A percentile compares a stretch with the other conserved stretches of the same genome.
Conservation (phyloP, 371 early-diverging fungal species). For the Zychaea mexicana region DNA sequence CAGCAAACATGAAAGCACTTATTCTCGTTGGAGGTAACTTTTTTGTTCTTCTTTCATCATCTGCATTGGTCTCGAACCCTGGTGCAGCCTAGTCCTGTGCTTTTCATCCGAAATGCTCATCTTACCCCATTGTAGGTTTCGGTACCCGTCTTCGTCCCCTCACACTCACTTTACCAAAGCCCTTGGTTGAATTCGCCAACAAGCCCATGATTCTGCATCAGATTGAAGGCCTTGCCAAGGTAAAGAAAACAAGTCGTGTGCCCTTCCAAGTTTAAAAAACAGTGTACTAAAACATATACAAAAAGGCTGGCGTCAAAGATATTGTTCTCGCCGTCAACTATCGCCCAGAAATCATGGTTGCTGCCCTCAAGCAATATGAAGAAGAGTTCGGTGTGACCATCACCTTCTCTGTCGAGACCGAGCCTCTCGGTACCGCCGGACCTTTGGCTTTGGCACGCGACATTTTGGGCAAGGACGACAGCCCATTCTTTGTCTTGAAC, state of each 20-base stretch:
- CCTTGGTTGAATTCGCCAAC: constrained; percentile 99
- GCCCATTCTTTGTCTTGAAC: constrained; percentile 99
- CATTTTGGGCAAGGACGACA: constrained; percentile 89
- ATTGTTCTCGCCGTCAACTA: constrained; percentile 99
- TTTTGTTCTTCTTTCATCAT: background rate
- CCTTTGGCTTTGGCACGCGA: constrained; percentile 96
- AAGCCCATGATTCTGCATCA: constrained; percentile 99
- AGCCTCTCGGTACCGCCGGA: constrained; percentile 98
- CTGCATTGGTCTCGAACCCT: no score
- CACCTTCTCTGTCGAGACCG: constrained; percentile 97
- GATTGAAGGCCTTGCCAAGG: constrained; percentile 97
- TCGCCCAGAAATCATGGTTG: constrained; percentile 95
- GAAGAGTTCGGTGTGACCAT: constrained; percentile 91
- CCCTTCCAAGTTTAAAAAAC: background rate
- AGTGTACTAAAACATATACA: no score
- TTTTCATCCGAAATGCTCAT: no score
- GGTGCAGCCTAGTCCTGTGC: no score
- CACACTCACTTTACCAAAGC: constrained; percentile 98
- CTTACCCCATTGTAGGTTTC: constrained; percentile 91
- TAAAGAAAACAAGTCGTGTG: constrained; percentile 36
- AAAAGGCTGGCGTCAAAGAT: constrained; percentile 95
- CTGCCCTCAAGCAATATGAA: constrained; percentile 88
- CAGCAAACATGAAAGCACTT: constrained; percentile 92
- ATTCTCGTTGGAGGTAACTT: constrained; percentile 98
- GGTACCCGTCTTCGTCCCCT: constrained; percentile 99